A percentile compares a stretch with the other conserved stretches of the same genome.
phyloP scores from a whole-genome alignment of 1,284 basidiomycete species.

The Ustilago tritici region DNA sequence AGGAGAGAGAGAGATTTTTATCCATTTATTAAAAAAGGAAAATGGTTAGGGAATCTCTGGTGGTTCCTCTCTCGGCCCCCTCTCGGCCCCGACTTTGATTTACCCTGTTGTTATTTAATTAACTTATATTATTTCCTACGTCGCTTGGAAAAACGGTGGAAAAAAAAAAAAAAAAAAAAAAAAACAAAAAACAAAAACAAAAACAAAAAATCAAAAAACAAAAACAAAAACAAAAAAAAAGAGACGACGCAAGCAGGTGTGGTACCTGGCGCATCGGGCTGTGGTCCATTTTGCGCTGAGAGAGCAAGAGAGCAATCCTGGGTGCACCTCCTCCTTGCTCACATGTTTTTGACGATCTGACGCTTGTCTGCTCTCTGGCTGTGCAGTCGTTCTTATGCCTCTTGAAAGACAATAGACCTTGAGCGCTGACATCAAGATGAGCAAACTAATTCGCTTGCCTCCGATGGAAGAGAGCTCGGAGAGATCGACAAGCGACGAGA shows the following conservation, averaged over 20 bases:
- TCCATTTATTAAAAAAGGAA: no score
- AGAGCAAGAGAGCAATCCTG: background rate
- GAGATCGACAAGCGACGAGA: background rate
- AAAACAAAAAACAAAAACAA: no score
- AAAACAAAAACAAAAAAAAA: no score
- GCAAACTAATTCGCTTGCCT: background rate
- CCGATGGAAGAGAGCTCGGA: background rate
- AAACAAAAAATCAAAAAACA: no score
- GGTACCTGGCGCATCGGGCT: background rate
- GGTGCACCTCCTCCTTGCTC: background rate
- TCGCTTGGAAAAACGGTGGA: constrained; percentile 2
- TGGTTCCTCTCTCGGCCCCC: background rate
- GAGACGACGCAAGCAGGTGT: background rate
- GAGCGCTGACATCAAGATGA: background rate
- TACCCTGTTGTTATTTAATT: background rate
- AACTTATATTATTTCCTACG: background rate
- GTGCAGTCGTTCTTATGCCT: constrained; percentile 1
- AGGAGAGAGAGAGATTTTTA: background rate
- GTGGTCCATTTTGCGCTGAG: background rate
- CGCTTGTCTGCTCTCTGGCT: background rate
- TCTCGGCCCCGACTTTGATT: background rate
- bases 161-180: background rate
- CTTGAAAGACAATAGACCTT: background rate
- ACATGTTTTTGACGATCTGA: background rate
- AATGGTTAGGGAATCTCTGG: background rate